A percentile compares a stretch with the other conserved stretches of the same genome.
phyloP scores from a whole-genome alignment of 208 protist genomes.

The Leishmania turanica region DNA sequence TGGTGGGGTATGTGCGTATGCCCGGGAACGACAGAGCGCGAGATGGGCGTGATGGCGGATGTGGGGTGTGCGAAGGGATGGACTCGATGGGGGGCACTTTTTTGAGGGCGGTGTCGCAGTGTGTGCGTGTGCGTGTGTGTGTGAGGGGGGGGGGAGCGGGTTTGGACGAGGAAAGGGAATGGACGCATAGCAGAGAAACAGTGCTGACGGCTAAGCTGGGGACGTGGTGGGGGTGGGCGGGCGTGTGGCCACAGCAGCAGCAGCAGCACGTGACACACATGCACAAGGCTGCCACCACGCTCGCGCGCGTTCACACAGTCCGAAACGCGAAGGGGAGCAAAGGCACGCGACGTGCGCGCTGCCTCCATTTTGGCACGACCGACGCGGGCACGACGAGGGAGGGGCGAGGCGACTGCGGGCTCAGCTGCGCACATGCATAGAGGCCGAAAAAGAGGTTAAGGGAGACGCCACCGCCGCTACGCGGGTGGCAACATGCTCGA shows the following conservation, averaged over 20 bases:
- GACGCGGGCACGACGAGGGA: not conserved
- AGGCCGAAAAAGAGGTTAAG: not conserved
- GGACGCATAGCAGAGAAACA: not conserved
- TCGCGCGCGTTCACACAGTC: not conserved
- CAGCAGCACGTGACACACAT: not conserved
- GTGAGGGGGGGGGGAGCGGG: no score
- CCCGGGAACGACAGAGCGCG: not conserved
- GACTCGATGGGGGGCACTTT: not conserved
- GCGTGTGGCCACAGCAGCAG: not conserved
- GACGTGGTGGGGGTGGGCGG: not conserved
- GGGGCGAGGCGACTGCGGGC: not conserved
- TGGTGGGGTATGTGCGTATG: not conserved
- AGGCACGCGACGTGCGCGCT: not conserved
- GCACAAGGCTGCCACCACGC: not conserved
- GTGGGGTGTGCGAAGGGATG: not conserved
- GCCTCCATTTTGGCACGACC: not conserved
- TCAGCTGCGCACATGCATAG: not conserved
- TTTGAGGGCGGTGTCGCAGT: not conserved
- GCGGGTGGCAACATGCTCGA: conserved; percentile 7
- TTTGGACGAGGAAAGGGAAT: no score
- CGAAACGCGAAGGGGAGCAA: not conserved
- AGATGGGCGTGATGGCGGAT: not conserved
- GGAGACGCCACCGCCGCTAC: not conserved
- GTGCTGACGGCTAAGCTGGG: not conserved
- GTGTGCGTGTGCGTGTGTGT: no score